Evolutionary conservation across 805 yeast genomes (phyloP).

Genomic region (Nakazawaea ernobii): DNA sequence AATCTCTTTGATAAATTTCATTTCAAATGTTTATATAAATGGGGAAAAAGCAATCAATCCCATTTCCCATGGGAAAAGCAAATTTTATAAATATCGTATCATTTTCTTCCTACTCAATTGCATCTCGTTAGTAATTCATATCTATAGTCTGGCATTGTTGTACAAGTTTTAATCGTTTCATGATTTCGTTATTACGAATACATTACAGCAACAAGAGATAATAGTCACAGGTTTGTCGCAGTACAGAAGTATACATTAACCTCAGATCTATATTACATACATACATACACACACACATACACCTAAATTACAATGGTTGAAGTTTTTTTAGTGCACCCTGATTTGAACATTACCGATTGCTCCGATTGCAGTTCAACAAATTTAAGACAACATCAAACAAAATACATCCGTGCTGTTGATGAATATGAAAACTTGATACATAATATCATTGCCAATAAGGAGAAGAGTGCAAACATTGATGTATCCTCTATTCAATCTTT

Average conservation of each 20-base stretch:
- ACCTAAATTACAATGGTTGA: slow-evolving; percentile 3
- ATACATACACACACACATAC: no score
- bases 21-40: not conserved
- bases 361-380: not conserved
- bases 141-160: no score
- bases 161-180: no score
- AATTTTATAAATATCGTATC: not conserved
- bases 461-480: not conserved
- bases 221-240: no score
- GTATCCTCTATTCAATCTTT: not conserved
- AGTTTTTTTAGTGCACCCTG: slow-evolving; percentile 9
- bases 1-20: no score
- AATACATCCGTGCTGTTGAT: slow-evolving; percentile 1
- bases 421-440: slow-evolving; percentile 1
- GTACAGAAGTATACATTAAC: no score
- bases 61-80: not conserved
- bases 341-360: slow-evolving; percentile 7
- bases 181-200: slow-evolving; percentile 3
- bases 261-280: no score
- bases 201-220: not conserved
- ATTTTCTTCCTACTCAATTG: not conserved
- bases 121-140: no score
- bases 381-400: not conserved
- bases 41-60: not conserved
- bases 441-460: not conserved